Conservation (phyloP, 495 filamentous ascomycete species). For the Mytilinidion resinicola region DNA sequence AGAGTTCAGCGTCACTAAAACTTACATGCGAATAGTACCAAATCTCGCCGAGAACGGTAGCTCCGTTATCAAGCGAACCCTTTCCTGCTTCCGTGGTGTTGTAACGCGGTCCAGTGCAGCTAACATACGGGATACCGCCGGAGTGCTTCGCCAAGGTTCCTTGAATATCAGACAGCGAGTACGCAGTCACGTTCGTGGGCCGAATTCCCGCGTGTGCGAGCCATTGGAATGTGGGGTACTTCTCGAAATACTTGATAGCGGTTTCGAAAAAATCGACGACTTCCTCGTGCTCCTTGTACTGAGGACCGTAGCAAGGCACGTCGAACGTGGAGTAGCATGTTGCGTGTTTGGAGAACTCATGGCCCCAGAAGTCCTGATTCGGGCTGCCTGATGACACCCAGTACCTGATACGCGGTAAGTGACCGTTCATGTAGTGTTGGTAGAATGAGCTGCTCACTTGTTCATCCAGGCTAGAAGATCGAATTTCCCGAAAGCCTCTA, state of each 20-base stretch:
- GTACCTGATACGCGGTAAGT: constrained; percentile 24
- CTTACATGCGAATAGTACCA: constrained; percentile 42
- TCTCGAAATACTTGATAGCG: constrained; percentile 37
- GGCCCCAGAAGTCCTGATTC: constrained; percentile 46
- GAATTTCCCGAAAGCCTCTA: constrained; percentile 40
- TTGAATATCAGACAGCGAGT: constrained; percentile 39
- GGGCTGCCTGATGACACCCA: constrained; percentile 42
- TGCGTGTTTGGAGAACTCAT: constrained; percentile 52
- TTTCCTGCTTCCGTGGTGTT: constrained; percentile 45
- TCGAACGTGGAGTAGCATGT: constrained; percentile 51
- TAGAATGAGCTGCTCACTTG: constrained; percentile 20
- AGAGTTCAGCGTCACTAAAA: neutral
- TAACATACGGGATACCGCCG: constrained; percentile 44
- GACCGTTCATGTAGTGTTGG: constrained; percentile 6
- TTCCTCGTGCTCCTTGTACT: constrained; percentile 40
- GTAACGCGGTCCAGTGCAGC: constrained; percentile 43
- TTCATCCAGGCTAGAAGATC: constrained; percentile 49
- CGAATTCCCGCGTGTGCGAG: constrained; percentile 17
- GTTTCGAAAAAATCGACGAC: constrained; percentile 45
- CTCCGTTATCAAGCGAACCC: constrained; percentile 40
- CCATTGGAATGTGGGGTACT: constrained; percentile 43
- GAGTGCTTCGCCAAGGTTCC: constrained; percentile 28
- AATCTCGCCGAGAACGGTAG: constrained; percentile 42
- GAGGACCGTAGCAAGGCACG: constrained; percentile 44
- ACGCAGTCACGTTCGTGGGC: constrained; percentile 31